phyloP scores from a whole-genome alignment of 2,329 filamentous ascomycete genomes.

The Fonsecaea monophora region DNA sequence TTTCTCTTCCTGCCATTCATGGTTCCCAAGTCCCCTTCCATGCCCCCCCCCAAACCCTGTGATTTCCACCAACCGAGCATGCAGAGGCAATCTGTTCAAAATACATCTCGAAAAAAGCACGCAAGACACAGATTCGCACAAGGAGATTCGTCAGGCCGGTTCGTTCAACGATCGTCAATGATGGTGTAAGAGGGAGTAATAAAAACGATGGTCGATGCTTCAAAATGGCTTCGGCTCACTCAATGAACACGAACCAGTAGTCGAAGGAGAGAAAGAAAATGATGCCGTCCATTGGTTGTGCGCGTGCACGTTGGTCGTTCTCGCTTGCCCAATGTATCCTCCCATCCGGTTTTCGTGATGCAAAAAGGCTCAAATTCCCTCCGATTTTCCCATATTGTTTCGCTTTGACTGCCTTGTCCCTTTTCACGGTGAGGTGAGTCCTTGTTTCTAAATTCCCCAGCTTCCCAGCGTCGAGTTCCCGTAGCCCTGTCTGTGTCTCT shows the following conservation, averaged over 20 bases:
- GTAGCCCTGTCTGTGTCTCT: neutral
- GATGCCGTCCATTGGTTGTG: conserved; percentile 19
- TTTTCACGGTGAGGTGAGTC: conserved; percentile 26
- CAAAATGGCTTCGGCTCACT: conserved; percentile 10
- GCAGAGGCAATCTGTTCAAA: conserved; percentile 25
- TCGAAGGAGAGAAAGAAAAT: conserved; percentile 18
- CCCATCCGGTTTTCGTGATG: conserved; percentile 13
- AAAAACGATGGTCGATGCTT: conserved; percentile 1
- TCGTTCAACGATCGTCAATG: conserved; percentile 24
- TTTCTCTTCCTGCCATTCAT: neutral
- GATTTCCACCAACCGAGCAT: conserved; percentile 6
- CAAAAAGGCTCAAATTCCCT: conserved; percentile 22
- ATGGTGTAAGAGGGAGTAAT: conserved; percentile 12
- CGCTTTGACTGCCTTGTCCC: conserved; percentile 17
- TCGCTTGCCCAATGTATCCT: conserved; percentile 18
- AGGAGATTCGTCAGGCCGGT: conserved; percentile 27
- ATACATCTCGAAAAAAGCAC: conserved; percentile 7
- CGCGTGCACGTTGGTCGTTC: conserved; percentile 20
- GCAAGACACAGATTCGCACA: conserved; percentile 15
- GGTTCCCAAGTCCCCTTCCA: neutral
- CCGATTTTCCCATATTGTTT: conserved; percentile 12
- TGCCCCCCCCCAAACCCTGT: neutral
- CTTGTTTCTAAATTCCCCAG: conserved; percentile 10
- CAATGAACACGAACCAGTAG: conserved; percentile 17
- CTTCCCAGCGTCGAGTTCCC: neutral